phyloP scores from a whole-genome alignment of 2,329 filamentous ascomycete species.

The Sphaceloma murrayae region DNA sequence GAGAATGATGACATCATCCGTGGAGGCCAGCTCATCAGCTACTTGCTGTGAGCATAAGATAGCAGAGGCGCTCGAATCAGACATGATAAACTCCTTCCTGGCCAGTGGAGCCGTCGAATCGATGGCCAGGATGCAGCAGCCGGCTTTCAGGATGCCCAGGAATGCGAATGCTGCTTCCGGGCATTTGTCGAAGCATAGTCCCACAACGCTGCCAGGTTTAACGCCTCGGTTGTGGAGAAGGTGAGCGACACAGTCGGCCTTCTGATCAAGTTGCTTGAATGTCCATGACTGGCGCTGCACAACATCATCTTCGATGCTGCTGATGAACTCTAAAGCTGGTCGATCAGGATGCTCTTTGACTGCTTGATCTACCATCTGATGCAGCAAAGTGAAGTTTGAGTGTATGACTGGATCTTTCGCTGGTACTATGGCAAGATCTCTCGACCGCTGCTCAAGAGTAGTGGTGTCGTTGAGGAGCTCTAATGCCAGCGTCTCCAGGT shows the following conservation, averaged over 20 bases:
- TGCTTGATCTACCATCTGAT: conserved; percentile 65
- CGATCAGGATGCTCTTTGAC: conserved; percentile 48
- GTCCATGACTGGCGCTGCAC: conserved; percentile 54
- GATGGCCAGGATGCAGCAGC: conserved; percentile 70
- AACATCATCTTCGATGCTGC: conserved; percentile 37
- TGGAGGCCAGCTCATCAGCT: conserved; percentile 5
- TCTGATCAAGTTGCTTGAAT: conserved; percentile 59
- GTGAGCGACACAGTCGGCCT: conserved; percentile 63
- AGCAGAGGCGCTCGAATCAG: conserved; percentile 58
- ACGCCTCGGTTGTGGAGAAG: conserved; percentile 47
- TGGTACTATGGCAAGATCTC: conserved; percentile 43
- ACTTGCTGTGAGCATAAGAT: conserved; percentile 44
- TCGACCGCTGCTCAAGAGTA: conserved; percentile 26
- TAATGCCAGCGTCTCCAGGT: conserved; percentile 60
- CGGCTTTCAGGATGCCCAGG: conserved; percentile 70
- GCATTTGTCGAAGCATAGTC: conserved; percentile 74
- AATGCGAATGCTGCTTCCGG: conserved; percentile 77
- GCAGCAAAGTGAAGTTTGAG: conserved; percentile 53
- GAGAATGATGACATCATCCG: conserved; percentile 32
- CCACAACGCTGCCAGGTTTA: conserved; percentile 53
- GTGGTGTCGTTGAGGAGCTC: conserved; percentile 40
- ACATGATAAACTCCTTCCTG: conserved; percentile 66
- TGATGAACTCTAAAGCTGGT: conserved; percentile 61
- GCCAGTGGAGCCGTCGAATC: conserved; percentile 63
- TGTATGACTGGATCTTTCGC: conserved; percentile 49